A percentile compares a stretch with the other conserved stretches of the same genome.
Conservation (phyloP, 2,329 filamentous ascomycete species). For the Hymenoscyphus occultus region DNA sequence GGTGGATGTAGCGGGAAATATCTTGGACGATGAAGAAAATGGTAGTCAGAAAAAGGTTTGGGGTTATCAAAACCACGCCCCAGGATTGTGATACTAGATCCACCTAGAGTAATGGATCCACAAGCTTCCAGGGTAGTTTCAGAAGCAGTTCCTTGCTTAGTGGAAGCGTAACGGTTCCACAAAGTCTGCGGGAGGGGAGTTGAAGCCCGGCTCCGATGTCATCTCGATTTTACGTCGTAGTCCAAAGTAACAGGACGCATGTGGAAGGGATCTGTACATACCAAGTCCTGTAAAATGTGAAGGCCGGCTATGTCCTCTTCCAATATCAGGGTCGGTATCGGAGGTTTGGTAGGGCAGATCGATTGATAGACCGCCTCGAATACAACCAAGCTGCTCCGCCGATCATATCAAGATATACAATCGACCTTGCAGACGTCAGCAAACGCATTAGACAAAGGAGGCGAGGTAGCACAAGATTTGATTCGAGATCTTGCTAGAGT, state of each 20-base stretch:
- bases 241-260: not conserved
- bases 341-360: too few species aligned
- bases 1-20: not conserved
- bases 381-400: not conserved
- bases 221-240: not conserved
- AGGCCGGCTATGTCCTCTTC: too few species aligned
- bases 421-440: not conserved
- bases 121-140: not conserved
- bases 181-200: not conserved
- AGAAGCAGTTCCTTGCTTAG: not conserved
- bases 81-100: not conserved
- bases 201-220: not conserved
- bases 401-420: not conserved
- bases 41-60: not conserved
- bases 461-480: not conserved
- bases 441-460: not conserved
- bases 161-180: not conserved
- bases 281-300: not conserved
- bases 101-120: not conserved
- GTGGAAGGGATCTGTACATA: not conserved
- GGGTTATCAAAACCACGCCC: not conserved
- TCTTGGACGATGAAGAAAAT: not conserved
- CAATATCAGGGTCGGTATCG: too few species aligned
- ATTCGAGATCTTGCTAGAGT: not conserved
- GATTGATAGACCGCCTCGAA: not conserved